A percentile compares a stretch with the other conserved stretches of the same genome.
Evolutionary conservation across 176 grass and related monocot species (phyloP).

Genomic region (Ananas comosus): DNA sequence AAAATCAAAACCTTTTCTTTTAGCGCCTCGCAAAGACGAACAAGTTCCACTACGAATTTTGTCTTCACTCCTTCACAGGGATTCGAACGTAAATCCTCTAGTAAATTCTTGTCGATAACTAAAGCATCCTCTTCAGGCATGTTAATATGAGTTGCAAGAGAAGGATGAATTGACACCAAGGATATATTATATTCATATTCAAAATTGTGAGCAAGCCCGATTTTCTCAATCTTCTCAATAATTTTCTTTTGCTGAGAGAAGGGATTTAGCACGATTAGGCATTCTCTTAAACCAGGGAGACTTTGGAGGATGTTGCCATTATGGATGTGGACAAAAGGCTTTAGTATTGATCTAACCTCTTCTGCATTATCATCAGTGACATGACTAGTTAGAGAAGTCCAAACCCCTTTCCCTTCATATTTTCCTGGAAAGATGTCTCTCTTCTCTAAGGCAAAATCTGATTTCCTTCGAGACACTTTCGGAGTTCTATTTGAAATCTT

Average conservation of each 20-base stretch:
- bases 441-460: neutral
- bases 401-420: conserved; percentile 37
- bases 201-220: conserved; percentile 6
- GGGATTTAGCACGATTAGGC: conserved; percentile 59
- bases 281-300: conserved; percentile 65
- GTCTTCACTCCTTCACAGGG: conserved; percentile 68
- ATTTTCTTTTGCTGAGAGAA: conserved; percentile 43
- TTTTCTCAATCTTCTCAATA: conserved; percentile 37
- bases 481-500: conserved; percentile 24
- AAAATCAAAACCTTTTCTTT: conserved; percentile 75
- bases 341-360: conserved; percentile 36
- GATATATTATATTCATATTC: conserved; percentile 54
- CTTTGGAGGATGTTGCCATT: conserved; percentile 58
- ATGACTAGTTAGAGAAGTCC: conserved; percentile 39
- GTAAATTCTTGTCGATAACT: conserved; percentile 22
- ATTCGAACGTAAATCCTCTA: conserved; percentile 30
- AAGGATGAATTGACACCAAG: conserved; percentile 56
- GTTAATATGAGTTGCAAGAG: conserved; percentile 27
- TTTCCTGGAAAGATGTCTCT: conserved; percentile 12
- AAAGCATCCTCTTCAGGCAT: conserved; percentile 29
- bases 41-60: conserved; percentile 60
- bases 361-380: conserved; percentile 35
- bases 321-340: conserved; percentile 59
- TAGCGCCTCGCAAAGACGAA: conserved; percentile 32
- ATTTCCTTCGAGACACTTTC: neutral